Evolutionary conservation across 805 yeast species (phyloP).

Genomic region (Cyberlindnera mycetangii): DNA sequence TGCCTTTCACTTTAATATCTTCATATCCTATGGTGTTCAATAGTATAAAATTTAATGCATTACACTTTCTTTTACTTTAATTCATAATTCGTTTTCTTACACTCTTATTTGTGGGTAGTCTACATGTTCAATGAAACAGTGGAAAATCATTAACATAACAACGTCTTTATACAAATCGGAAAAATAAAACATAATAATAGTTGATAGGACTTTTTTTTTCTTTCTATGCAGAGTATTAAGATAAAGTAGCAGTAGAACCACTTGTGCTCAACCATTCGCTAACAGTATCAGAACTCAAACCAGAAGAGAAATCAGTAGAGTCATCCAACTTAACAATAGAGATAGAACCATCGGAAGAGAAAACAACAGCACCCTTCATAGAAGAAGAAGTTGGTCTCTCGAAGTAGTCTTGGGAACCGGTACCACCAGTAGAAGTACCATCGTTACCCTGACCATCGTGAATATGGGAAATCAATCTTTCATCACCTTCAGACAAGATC

Average conservation of each 20-base stretch:
- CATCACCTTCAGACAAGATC: conserved; percentile 72
- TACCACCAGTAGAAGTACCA: conserved; percentile 65
- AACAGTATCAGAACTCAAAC: conserved; percentile 57
- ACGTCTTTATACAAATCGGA: conserved; percentile 2
- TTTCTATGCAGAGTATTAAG: conserved; percentile 5
- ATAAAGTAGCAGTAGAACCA: conserved; percentile 45
- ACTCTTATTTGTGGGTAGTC: background rate
- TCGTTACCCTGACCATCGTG: conserved; percentile 78
- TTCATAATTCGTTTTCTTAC: background rate
- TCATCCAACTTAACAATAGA: conserved; percentile 62
- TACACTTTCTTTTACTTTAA: too few species aligned
- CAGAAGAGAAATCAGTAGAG: conserved; percentile 44
- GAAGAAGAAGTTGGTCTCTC: conserved; percentile 75
- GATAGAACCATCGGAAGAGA: conserved; percentile 52
- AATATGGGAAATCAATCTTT: conserved; percentile 72
- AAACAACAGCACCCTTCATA: conserved; percentile 88
- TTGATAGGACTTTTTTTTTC: too few species aligned
- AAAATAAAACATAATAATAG: background rate
- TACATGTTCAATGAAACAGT: background rate
- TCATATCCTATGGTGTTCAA: too few species aligned
- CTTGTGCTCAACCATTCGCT: conserved; percentile 50
- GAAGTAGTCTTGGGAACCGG: conserved; percentile 86
- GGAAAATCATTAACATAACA: conserved; percentile 1
- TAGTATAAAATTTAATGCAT: too few species aligned
- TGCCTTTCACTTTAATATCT: too few species aligned